phyloP scores from a whole-genome alignment of 2,329 filamentous ascomycete genomes.

The Tolypocladium paradoxum region DNA sequence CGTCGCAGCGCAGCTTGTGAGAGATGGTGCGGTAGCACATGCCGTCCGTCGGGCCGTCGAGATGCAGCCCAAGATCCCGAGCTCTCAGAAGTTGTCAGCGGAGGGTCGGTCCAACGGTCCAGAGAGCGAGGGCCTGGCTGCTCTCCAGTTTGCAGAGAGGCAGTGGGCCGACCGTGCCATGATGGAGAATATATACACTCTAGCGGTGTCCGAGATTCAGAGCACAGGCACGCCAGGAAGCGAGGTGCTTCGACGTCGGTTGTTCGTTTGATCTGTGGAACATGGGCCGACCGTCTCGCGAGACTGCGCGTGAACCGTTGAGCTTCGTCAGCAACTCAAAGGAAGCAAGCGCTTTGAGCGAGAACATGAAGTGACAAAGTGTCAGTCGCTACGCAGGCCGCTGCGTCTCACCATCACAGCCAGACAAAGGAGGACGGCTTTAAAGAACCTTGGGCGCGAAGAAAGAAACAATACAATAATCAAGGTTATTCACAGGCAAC shows the following conservation, averaged over 20 bases:
- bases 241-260: background rate
- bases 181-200: background rate
- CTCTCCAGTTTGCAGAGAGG: background rate
- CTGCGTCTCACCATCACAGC: background rate
- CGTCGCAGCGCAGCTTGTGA: slow-evolving; percentile 18
- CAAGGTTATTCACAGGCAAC: background rate
- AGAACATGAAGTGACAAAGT: background rate
- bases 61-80: background rate
- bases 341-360: background rate
- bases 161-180: background rate
- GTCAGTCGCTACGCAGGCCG: background rate
- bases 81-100: background rate
- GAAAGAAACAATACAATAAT: background rate
- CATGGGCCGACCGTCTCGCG: too few species aligned
- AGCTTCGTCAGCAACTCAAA: background rate
- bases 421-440: background rate
- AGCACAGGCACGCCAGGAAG: background rate
- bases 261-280: background rate
- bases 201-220: background rate
- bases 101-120: background rate
- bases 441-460: background rate
- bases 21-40: slow-evolving; percentile 16
- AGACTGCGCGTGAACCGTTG: background rate
- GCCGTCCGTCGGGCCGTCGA: background rate
- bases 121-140: background rate